Base-by-base conservation (phyloP, 768 basidiomycete genomes). In the Trametes maxima region DNA sequence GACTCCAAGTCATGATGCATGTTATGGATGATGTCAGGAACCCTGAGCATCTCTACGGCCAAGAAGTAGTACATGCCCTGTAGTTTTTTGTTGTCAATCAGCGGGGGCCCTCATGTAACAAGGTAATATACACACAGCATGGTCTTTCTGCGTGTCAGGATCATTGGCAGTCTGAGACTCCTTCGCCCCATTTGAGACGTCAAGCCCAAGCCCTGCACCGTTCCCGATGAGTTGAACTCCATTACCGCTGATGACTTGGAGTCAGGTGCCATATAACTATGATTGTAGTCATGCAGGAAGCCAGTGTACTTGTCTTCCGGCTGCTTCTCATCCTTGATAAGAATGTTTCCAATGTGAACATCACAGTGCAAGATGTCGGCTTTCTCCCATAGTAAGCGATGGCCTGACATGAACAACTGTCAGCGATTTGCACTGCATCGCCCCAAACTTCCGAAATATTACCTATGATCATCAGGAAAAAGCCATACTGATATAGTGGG, bases 301-400 rank as follows among this genome's bases (percentile, higher is more conserved):
- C 65, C 65, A 6, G 14, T 8, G 39, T 25, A 33, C 28, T 33
- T 33, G 24, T 21, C n/a, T 8, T 12, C 21, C 45, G 22, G 12
- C 2, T 40, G 3, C 22, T 16, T 17, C 3, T 43, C 24, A 21
- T 53, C 53, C 1, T 24, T 49, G 42, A 69, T 66, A 17, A 69
- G 49, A n/a, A 69, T 64, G 24, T 69, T 69, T 14, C 54, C 54
- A 12, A 54, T 53, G 35, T 66, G 67, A 37, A 69, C 33, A 35
- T 69, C 68, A 2, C 66, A 39, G 24, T 66, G 50, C 40, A 57
- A 12, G 33, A 24, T 14, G 14, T 21, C 8, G 0, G 59, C 59
- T 14, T 58, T 47, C 13, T 54, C 24, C 54, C 60, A 63, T 12
- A 62, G 62, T 0, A 35, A 40, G 3, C 28, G n/a, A 21, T 65